phyloP scores from a whole-genome alignment of 1,284 basidiomycete genomes.

The Malassezia furfur region DNA sequence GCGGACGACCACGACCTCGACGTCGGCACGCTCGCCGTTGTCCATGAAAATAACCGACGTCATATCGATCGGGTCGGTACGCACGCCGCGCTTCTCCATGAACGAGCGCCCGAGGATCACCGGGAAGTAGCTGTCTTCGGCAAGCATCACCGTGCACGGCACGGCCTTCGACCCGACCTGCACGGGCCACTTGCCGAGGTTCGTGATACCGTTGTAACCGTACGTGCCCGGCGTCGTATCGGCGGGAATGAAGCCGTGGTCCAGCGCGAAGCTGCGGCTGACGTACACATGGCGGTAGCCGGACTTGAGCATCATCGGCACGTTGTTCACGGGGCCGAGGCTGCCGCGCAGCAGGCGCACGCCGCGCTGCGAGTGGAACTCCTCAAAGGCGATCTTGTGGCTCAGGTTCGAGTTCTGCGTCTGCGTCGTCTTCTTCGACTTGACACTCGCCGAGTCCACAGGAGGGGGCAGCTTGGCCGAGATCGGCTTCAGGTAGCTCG shows the following conservation, averaged over 20 bases:
- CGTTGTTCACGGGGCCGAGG: conserved; percentile 74
- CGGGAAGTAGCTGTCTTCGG: conserved; percentile 92
- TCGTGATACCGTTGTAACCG: conserved; percentile 66
- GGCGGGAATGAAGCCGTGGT: conserved; percentile 76
- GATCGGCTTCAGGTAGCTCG: conserved; percentile 31
- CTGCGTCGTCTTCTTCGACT: conserved; percentile 34
- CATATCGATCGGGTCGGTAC: conserved; percentile 56
- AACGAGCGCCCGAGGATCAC: conserved; percentile 88
- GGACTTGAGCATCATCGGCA: conserved; percentile 71
- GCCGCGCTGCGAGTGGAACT: conserved; percentile 53
- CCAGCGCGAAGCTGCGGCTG: conserved; percentile 79
- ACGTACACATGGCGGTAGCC: conserved; percentile 92
- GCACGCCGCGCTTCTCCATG: conserved; percentile 79
- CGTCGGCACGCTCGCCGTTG: conserved; percentile 65
- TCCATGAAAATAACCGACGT: conserved; percentile 82
- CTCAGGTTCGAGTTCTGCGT: conserved; percentile 21
- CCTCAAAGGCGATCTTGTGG: conserved; percentile 48
- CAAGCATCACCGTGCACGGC: conserved; percentile 56
- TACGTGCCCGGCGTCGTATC: conserved; percentile 61
- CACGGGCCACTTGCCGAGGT: conserved; percentile 51
- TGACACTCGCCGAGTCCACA: conserved; percentile 29
- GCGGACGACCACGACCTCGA: conserved; percentile 46
- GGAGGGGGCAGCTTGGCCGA: conserved; percentile 18
- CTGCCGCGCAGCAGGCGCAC: conserved; percentile 83
- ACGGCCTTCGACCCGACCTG: conserved; percentile 53